Conservation (phyloP, 257 asterid genomes). For the Cinchona pubescens region DNA sequence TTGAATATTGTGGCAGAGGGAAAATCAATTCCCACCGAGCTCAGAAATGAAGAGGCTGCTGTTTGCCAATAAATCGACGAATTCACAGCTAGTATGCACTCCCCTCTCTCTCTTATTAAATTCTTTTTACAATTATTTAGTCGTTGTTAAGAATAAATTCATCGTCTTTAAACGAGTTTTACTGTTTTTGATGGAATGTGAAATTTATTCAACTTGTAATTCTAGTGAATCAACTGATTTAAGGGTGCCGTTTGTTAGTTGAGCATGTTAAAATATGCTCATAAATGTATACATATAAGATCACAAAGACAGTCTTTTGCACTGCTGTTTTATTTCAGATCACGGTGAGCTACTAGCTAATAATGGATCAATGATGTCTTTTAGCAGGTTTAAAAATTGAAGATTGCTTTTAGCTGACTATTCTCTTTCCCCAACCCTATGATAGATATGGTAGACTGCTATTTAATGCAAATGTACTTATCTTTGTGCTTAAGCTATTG, state of each 20-base stretch:
- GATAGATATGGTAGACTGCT: neutral
- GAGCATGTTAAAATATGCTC: neutral
- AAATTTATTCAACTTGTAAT: no score
- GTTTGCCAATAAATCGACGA: constrained; percentile 90
- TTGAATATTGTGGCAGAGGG: constrained; percentile 74
- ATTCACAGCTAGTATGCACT: constrained; percentile 61
- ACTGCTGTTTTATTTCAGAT: neutral
- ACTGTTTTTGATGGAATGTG: neutral
- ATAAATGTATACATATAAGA: no score
- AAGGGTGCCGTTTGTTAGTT: neutral
- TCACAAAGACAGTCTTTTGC: neutral
- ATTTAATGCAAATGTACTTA: neutral
- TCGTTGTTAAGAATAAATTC: no score
- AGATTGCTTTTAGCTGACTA: neutral
- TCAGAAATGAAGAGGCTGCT: constrained; percentile 85
- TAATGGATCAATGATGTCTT: neutral
- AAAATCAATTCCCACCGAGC: constrained; percentile 96
- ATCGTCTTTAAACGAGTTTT: neutral
- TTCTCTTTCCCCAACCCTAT: no score
- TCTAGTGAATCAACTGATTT: neutral
- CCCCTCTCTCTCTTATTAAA: neutral
- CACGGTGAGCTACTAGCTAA: neutral
- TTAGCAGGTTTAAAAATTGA: neutral
- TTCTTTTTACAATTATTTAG: neutral
- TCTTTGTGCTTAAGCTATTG: neutral